Evolutionary conservation across 2,329 filamentous ascomycete species (phyloP).

Genomic region (Capronia epimyces): DNA sequence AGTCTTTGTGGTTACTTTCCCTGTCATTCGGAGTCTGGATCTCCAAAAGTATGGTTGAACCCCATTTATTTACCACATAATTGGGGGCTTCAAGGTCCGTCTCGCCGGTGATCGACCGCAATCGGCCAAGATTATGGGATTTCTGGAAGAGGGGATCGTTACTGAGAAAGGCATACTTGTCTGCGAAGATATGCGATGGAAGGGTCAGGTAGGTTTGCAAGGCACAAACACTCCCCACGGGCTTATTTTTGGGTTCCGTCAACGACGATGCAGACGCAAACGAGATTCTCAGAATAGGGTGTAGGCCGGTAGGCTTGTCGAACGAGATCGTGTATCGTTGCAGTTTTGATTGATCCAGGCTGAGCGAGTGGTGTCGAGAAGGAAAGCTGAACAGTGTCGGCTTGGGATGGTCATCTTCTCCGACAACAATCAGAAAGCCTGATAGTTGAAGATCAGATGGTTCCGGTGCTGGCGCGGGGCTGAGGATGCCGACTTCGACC

Average conservation of each 20-base stretch:
- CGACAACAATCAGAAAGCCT: conserved; percentile 72
- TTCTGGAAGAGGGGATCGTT: conserved; percentile 61
- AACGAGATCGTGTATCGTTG: conserved; percentile 60
- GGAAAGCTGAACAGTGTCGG: conserved; percentile 79
- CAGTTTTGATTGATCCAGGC: conserved; percentile 33
- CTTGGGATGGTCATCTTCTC: conserved; percentile 64
- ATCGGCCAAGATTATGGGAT: conserved; percentile 68
- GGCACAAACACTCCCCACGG: conserved; percentile 55
- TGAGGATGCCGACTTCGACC: conserved; percentile 75
- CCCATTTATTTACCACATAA: conserved; percentile 72
- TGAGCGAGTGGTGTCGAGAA: conserved; percentile 64
- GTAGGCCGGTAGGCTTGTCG: conserved; percentile 68
- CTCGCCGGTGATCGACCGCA: conserved; percentile 66
- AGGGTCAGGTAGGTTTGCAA: conserved; percentile 78
- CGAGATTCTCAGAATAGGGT: conserved; percentile 69
- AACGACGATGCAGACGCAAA: conserved; percentile 51
- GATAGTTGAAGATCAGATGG: conserved; percentile 70
- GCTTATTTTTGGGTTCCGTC: conserved; percentile 41
- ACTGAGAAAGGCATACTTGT: conserved; percentile 71
- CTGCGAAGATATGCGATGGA: conserved; percentile 73
- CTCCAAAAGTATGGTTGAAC: conserved; percentile 70
- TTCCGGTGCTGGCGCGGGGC: conserved; percentile 53
- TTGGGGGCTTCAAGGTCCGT: conserved; percentile 87
- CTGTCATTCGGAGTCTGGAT: conserved; percentile 52
- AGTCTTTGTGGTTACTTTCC: not conserved